Evolutionary conservation across 768 basidiomycete species (phyloP).

Genomic region (Leccinum disarticulatum): DNA sequence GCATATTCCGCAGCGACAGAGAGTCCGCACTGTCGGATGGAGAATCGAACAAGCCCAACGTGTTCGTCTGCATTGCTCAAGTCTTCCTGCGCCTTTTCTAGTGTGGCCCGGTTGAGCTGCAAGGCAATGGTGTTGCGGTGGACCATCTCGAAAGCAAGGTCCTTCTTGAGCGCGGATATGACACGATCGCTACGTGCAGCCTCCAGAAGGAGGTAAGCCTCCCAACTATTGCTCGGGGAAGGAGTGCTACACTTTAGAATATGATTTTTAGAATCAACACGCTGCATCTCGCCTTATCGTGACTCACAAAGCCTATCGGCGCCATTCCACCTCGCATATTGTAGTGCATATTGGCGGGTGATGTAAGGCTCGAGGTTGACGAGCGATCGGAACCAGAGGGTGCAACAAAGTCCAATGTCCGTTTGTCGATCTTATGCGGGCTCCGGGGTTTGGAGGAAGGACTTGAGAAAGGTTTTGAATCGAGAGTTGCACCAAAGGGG

Average conservation of each 20-base stretch:
- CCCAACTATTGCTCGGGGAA: background rate
- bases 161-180: background rate
- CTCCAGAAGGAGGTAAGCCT: background rate
- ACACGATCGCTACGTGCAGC: background rate
- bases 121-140: background rate
- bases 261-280: background rate
- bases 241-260: background rate
- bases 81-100: no score
- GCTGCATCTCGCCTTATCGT: background rate
- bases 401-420: no score
- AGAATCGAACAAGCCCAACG: no score
- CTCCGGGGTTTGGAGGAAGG: no score
- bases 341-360: background rate
- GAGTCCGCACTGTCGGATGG: no score
- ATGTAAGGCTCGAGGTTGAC: background rate
- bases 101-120: no score
- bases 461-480: no score
- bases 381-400: no score
- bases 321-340: background rate
- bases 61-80: no score
- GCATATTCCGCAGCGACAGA: no score
- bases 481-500: no score
- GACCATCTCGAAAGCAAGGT: background rate
- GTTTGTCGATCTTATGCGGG: no score
- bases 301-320: background rate